phyloP scores from a whole-genome alignment of 345 rosid species.

The Bruguiera gymnorhiza region DNA sequence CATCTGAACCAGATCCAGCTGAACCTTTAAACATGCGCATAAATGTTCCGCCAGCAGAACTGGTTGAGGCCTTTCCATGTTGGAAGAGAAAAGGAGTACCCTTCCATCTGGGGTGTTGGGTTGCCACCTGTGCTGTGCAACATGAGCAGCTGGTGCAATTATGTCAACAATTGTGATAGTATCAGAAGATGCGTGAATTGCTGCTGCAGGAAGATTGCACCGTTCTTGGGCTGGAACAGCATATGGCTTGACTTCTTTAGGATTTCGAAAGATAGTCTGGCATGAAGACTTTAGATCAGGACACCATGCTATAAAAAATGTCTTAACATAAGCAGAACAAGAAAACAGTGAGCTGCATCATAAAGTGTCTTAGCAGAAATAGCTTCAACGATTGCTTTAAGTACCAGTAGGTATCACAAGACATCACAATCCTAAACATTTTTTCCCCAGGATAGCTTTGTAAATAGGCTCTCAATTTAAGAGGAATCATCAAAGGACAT shows the following conservation, averaged over 20 bases:
- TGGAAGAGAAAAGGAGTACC: slow-evolving; percentile 91
- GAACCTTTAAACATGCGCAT: slow-evolving; percentile 92
- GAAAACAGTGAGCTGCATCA: slow-evolving; percentile 13
- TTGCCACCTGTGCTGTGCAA: slow-evolving; percentile 95
- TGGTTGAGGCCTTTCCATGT: slow-evolving; percentile 68
- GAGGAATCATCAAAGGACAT: too few relatives aligned
- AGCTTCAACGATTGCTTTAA: too few relatives aligned
- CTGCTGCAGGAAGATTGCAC: slow-evolving; percentile 95
- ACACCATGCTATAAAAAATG: slow-evolving; percentile 8
- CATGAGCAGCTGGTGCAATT: slow-evolving; percentile 89
- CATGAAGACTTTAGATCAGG: slow-evolving; percentile 20
- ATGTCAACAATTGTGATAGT: slow-evolving; percentile 66
- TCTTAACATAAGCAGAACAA: not conserved
- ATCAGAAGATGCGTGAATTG: slow-evolving; percentile 86
- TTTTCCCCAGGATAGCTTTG: too few relatives aligned
- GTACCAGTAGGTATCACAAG: too few relatives aligned
- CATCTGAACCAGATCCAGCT: slow-evolving; percentile 55
- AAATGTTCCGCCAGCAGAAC: slow-evolving; percentile 67
- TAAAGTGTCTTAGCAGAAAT: too few relatives aligned
- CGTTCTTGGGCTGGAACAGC: slow-evolving; percentile 72
- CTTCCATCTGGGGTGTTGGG: slow-evolving; percentile 94
- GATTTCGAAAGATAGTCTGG: slow-evolving; percentile 95
- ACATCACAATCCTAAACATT: too few relatives aligned
- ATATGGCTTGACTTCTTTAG: slow-evolving; percentile 77
- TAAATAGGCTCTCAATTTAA: too few relatives aligned